These are phyloP conservation scores for Ogataea hybrid DNA, from an alignment of 1,139 yeast genomes.

Conservation along the genomic window DNA sequence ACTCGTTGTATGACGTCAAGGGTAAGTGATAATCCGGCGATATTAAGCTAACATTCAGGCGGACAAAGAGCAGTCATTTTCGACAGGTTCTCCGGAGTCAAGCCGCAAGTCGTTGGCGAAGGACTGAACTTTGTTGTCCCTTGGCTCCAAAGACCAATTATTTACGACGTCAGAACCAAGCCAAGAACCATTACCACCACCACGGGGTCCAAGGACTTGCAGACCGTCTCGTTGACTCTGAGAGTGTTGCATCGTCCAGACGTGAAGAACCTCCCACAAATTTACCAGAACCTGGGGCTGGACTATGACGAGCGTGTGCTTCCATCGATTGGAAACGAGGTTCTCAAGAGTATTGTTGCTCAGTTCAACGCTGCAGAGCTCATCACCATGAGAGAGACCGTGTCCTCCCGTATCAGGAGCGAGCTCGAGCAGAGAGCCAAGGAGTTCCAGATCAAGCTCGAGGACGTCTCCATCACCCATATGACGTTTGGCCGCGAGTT, in stretches of 20 bases:
- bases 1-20: slow-evolving; percentile 85
- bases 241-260: slow-evolving; percentile 96
- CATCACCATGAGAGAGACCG: slow-evolving; percentile 95
- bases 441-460: slow-evolving; percentile 87
- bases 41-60: slow-evolving; percentile 33
- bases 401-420: slow-evolving; percentile 82
- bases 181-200: slow-evolving; percentile 94
- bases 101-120: slow-evolving; percentile 84
- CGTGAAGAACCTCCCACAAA: slow-evolving; percentile 72
- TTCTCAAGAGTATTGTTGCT: slow-evolving; percentile 91
- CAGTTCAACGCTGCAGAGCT: slow-evolving; percentile 98
- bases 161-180: slow-evolving; percentile 87
- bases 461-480: slow-evolving; percentile 97
- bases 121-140: slow-evolving; percentile 96
- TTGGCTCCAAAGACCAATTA: slow-evolving; percentile 90
- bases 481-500: slow-evolving; percentile 96
- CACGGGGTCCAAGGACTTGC: slow-evolving; percentile 96
- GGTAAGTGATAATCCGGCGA: slow-evolving; percentile 34
- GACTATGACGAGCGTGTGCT: slow-evolving; percentile 97
- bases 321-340: slow-evolving; percentile 97
- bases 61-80: slow-evolving; percentile 95
- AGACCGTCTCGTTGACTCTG: slow-evolving; percentile 89
- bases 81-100: slow-evolving; percentile 88
- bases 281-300: slow-evolving; percentile 86
- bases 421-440: slow-evolving; percentile 81